Base-by-base conservation (phyloP, 139 green algal genomes). In the Tetraselmis chui region DNA sequence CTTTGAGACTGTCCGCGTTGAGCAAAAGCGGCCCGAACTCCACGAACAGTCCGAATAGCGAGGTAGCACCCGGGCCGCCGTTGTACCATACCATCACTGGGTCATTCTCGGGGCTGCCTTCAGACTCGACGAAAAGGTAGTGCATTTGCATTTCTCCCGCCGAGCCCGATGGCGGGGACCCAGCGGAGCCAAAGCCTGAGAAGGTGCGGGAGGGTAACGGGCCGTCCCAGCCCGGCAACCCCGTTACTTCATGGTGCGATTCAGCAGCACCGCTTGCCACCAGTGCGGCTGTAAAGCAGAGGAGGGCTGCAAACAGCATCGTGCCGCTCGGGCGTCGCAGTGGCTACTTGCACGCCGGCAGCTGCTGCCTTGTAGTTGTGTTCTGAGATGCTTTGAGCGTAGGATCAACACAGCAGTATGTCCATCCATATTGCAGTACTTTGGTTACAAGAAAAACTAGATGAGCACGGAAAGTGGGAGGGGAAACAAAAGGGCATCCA, bases 21-120 rank as follows among this genome's bases (percentile, higher is more conserved):
- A 83, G 58, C 23, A 83, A 59, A n/a, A 83, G 27, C 59, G 80
- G 80, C 2, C 80, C 80, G 28, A 83, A 83, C 58, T 83, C 80
- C 80, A 78, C 30, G 2, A 83, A n/a, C 1, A 83, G 45, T 2
- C 80, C 80, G 28, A 83, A 83, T 5, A 83, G 59, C n/a, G 32
- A 79, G 45, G 59, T 59, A 58, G 80, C 80, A 28, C 80, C 80
- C 22, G 80, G 80, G 25, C 80, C 80, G 80, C 80, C 80, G 80
- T 83, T 83, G 80, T 83, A 83, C 80, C 80, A 83, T 2, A 83
- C 11, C 29, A 83, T 2, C 45, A 83, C 58, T 2, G 80, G 80
- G 23, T 58, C 28, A 28, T 45, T 25, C 5, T 22, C 2, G 5
- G 74, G 74, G 23, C n/a, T 28, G 74, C 74, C 74, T 25, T 77